Base-by-base conservation (phyloP, 163 green algal species). In the Volvox carteri region DNA sequence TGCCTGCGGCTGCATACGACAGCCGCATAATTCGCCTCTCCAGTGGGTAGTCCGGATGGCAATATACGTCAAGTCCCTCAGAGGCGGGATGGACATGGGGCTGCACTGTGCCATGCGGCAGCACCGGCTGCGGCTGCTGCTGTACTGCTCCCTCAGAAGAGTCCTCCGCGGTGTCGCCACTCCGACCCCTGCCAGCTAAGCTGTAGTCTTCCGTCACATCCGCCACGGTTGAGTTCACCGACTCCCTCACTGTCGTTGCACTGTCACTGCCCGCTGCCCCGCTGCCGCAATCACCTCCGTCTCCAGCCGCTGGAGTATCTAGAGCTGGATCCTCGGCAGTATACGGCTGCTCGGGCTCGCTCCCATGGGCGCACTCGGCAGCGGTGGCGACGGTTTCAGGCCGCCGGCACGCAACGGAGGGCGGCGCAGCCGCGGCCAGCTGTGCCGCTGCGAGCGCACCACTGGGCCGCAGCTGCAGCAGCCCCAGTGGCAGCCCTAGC, bases 401-500 rank as follows among this genome's bases (percentile, higher is more conserved):
- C 30, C 67, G 62, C 30, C 54, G 33, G 65, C 65, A 75, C 7
- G 33, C 65, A 30, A 75, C 30, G 12, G 65, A 75, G 18, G 65
- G 65, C 65, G 39, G 70, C 62, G 44, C 44, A 12, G 42, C 62
- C 41, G 41, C 79, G 19, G n/a, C 62, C 79, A 65, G 73, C 68
- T 89, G 58, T 42, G 23, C 6, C 30, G 52, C 48, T n/a, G 68
- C 0, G 70, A 78, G 23, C 12, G 75, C 58, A n/a, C 76, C 78
- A 11, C 41, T 76, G 33, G 89, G 90, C 9, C 90, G 79, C 39
- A 92, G 80, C 90, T 92, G 90, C 60, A 92, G 65, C 62, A 92
- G 79, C 4, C 90, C 90, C 52, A 87, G 90, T 19, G 90, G 90
- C 62, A 92, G 74, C 0, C 42, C 54, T 8, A 89, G 73, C 16